phyloP scores from a whole-genome alignment of 495 filamentous ascomycete genomes.

The Parathielavia appendiculata region DNA sequence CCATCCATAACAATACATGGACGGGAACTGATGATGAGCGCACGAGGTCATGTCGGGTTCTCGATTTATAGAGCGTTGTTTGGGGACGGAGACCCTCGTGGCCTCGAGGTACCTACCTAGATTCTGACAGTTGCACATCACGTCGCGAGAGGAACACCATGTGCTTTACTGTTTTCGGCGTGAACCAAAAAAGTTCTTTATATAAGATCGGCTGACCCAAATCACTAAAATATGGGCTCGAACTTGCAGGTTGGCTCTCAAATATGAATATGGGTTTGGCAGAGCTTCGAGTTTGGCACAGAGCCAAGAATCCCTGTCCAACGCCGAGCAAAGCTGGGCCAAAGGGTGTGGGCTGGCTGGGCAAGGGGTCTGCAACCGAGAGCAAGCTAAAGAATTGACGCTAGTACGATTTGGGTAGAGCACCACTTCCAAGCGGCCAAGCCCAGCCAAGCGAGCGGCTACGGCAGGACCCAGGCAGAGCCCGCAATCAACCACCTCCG shows the following conservation, averaged over 20 bases:
- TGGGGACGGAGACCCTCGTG: not conserved
- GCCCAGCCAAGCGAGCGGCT: constrained; percentile 24
- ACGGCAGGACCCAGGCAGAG: constrained; percentile 8
- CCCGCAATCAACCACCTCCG: constrained; percentile 14
- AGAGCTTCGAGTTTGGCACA: not conserved
- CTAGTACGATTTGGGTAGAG: constrained; percentile 15
- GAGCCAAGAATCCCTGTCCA: constrained; percentile 9
- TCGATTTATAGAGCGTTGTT: not conserved
- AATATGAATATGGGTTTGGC: too few relatives aligned
- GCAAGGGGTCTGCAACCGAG: not conserved
- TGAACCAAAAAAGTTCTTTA: too few relatives aligned
- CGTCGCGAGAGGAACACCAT: too few relatives aligned
- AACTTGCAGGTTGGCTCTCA: not conserved
- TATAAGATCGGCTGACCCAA: too few relatives aligned
- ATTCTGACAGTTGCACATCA: not conserved
- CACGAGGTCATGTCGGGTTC: not conserved
- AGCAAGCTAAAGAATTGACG: constrained; percentile 11
- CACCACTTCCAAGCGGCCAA: constrained; percentile 16
- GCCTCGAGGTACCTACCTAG: not conserved
- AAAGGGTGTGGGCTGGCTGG: not conserved
- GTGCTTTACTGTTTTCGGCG: too few relatives aligned
- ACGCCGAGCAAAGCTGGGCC: not conserved
- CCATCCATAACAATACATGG: not conserved
- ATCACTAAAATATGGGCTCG: not conserved
- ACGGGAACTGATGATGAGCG: not conserved